Evolutionary conservation across 495 filamentous ascomycete species (phyloP).

Genomic region (Xylaria grammica): DNA sequence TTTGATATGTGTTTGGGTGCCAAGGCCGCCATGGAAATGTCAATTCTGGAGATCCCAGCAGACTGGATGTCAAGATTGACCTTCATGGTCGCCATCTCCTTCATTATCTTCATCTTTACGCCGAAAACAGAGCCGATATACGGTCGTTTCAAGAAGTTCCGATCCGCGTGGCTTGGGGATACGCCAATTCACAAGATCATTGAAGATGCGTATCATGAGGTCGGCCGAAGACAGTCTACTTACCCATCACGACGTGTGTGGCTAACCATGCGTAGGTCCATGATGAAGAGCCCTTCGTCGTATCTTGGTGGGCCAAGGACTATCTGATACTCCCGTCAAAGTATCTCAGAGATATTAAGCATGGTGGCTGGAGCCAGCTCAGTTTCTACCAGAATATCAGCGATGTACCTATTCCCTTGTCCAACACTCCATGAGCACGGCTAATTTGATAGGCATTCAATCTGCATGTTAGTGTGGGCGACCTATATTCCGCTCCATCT

Average conservation of each 20-base stretch:
- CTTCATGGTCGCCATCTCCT: neutral
- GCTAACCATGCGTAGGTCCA: neutral
- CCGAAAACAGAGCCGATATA: neutral
- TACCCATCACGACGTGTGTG: neutral
- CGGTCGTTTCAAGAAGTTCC: neutral
- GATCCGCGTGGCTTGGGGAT: neutral
- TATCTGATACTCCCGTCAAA: neutral
- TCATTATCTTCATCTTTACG: neutral
- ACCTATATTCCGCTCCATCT: neutral
- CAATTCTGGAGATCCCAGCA: neutral
- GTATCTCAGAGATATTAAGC: constrained; percentile 2
- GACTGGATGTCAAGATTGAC: neutral
- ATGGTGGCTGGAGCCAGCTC: neutral
- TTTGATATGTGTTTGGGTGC: too few species aligned
- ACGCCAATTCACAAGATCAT: neutral
- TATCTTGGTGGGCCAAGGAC: neutral
- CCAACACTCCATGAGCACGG: neutral
- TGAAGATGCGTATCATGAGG: constrained; percentile 1
- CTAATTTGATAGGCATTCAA: constrained; percentile 2
- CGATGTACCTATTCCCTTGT: neutral
- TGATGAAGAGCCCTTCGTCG: neutral
- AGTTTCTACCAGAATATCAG: constrained; percentile 2
- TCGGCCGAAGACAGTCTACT: neutral
- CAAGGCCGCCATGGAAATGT: too few species aligned
- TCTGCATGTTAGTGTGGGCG: neutral